Evolutionary conservation across 2,329 filamentous ascomycete species (phyloP), one percentile per base, ranked within the genome.

Genomic region (Simplicillium aogashimaense): DNA sequence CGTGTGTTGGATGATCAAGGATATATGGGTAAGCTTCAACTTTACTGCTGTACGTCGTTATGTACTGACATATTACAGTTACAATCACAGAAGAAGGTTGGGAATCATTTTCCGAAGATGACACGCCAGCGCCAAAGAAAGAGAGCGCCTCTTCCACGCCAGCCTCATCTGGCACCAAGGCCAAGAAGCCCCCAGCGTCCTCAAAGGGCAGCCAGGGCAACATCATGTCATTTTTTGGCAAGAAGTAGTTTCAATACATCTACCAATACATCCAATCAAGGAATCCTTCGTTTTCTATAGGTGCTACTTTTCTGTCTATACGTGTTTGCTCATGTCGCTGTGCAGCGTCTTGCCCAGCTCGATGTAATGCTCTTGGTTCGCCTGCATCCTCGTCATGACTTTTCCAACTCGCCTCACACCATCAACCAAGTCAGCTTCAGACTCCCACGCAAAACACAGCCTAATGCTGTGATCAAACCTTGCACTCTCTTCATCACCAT

Each of bases 41-140:
- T 13, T 13, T 11, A 12, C 14, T 13, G 20, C 11, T 13, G 18
- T 14, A 8, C 8, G 13, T 17, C 20, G 3, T 29, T 25, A 12
- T 43, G 49, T 35, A 46, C 36, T 12, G 12, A 37, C 11, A 13
- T 35, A 42, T 34, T 45, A 31, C 50, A 92, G 89, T 95, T 28
- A 95, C 88, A 2, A 83, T 82, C 48, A 85, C 94, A 60, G 87
- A 94, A 54, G 64, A 75, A 0, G 82, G 73, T 1, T 95, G 89
- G 89, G 89, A 95, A 58, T 90, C 84, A 0, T 95, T 94, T 64
- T 94, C 87, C 0, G 89, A 95, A 57, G 88, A 94, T 47, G 88
- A 95, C 48, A 75, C 80, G 16, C 69, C 69, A 28, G 60, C 64
- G 8, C 52, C 56, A 44, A 77, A 77, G 55, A 78, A 76, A 53